These are phyloP conservation scores for Geranium rotundifolium DNA, from an alignment of 345 rosid species.

Conservation along the genomic window DNA sequence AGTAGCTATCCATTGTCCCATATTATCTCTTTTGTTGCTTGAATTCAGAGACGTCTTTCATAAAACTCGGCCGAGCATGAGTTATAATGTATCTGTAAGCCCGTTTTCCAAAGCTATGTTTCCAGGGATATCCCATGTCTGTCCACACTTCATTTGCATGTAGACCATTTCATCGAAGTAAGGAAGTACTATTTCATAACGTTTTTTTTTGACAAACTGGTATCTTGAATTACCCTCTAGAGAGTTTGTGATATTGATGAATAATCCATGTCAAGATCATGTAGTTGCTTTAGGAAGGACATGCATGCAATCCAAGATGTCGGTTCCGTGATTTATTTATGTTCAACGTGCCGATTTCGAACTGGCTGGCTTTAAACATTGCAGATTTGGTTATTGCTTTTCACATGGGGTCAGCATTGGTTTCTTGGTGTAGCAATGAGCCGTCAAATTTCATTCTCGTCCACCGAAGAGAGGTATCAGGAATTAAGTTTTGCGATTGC, in stretches of 20 bases:
- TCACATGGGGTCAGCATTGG: slow-evolving; percentile 87
- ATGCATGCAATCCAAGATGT: slow-evolving; percentile 53
- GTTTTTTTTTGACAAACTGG: slow-evolving; percentile 15
- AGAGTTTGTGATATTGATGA: slow-evolving; percentile 22
- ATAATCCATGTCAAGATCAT: slow-evolving; percentile 29
- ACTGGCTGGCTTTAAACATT: slow-evolving; percentile 94
- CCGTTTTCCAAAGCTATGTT: slow-evolving; percentile 14
- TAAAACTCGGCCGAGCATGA: background rate
- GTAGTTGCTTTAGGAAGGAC: slow-evolving; percentile 42
- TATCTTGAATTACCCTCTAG: slow-evolving; percentile 10
- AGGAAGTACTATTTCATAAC: slow-evolving; percentile 15
- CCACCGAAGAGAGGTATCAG: slow-evolving; percentile 86
- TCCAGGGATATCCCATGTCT: slow-evolving; percentile 13
- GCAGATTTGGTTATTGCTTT: slow-evolving; percentile 89
- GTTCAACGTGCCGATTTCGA: slow-evolving; percentile 83
- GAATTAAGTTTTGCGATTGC: slow-evolving; percentile 62
- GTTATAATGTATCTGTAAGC: background rate
- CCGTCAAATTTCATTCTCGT: slow-evolving; percentile 55
- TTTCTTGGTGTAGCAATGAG: slow-evolving; percentile 94
- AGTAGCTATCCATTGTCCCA: background rate
- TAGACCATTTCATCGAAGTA: background rate
- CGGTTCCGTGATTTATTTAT: slow-evolving; percentile 70
- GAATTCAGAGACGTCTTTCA: background rate
- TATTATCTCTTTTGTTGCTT: background rate
- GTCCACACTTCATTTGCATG: slow-evolving; percentile 10